Base-by-base conservation (phyloP, 768 basidiomycete genomes). In the Amyloporia xantha region DNA sequence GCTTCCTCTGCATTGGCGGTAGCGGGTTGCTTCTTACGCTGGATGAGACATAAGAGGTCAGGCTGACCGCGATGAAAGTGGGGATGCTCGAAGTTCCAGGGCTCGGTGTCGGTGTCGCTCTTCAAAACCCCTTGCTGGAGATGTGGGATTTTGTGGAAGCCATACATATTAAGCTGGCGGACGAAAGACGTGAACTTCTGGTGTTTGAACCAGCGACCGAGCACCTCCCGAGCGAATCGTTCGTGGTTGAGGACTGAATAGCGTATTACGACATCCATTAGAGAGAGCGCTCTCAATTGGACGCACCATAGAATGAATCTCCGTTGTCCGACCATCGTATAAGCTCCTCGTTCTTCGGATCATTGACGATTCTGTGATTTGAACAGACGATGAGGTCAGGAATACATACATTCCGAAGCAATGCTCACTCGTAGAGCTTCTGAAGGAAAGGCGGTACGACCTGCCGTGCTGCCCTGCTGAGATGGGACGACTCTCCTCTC, bases 121-220 rank as follows among this genome's bases (percentile, higher is more conserved):
- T 61, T 70, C 91, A 65, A 96, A 96, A 41, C 95, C 78, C 55
- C 95, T 54, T 86, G 79, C 61, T 90, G 85, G 4, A 87, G 84
- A 41, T 91, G 84, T 21, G 88, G 88, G 68, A 90, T 90, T 70
- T 94, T 94, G 71, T 91, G 90, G 67, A 94, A 95, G 23, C 91
- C 91, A 60, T 93, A 95, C 89, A 94, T 94, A 74, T 95, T 94
- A 54, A 94, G 77, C 63, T 95, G 92, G 55, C 93, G 83, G 47
- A 94, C 91, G 64, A 96, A 95, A 60, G 87, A 90, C 12, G 89
- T 91, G 65, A 96, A 95, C 83, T 95, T 96, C 52, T 86, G 83
- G 69, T 98, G 96, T 65, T 99, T 99, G 81, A 97, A 99, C 83
- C 87, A 98, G 37, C 83, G 79, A 2, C 91, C 91, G 5, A 98